Evolutionary conservation across 495 filamentous ascomycete genomes (phyloP).

Genomic region (Annulohypoxylon stygium): DNA sequence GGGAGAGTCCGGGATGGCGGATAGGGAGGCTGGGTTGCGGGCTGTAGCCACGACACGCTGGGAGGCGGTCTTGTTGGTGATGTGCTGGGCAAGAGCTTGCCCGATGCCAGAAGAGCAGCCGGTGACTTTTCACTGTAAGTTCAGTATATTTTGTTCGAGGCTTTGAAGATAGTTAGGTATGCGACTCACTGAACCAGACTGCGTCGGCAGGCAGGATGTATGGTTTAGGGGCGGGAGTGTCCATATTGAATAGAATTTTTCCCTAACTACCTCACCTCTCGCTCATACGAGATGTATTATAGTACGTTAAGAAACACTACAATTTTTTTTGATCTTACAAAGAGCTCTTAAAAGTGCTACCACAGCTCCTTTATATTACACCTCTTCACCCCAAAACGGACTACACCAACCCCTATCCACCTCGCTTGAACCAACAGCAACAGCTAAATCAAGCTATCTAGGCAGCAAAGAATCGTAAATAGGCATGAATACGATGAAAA

Average conservation of each 20-base stretch:
- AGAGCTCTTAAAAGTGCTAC: no score
- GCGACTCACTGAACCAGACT: constrained; percentile 64
- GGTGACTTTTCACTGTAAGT: constrained; percentile 53
- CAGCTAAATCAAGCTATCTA: neutral
- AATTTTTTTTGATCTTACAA: no score
- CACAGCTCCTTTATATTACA: neutral
- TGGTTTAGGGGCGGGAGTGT: constrained; percentile 49
- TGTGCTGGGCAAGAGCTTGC: constrained; percentile 54
- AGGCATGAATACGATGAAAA: neutral
- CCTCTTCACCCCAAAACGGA: neutral
- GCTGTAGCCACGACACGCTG: constrained; percentile 65
- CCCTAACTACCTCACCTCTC: neutral
- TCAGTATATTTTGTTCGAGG: neutral
- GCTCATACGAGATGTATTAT: neutral
- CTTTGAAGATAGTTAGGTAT: neutral
- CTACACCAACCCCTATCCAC: neutral
- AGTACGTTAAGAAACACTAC: neutral
- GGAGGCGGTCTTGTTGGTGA: constrained; percentile 47
- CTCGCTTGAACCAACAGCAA: neutral
- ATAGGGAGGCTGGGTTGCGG: constrained; percentile 53
- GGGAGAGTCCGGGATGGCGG: constrained; percentile 53
- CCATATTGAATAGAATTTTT: constrained; percentile 37
- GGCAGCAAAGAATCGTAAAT: neutral
- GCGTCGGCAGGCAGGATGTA: constrained; percentile 63
- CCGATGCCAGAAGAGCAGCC: constrained; percentile 66